A percentile compares a stretch with the other conserved stretches of the same genome.
These are phyloP conservation scores for Pichia sp. DNA, from an alignment of 1,139 yeast species.

Conservation along the genomic window DNA sequence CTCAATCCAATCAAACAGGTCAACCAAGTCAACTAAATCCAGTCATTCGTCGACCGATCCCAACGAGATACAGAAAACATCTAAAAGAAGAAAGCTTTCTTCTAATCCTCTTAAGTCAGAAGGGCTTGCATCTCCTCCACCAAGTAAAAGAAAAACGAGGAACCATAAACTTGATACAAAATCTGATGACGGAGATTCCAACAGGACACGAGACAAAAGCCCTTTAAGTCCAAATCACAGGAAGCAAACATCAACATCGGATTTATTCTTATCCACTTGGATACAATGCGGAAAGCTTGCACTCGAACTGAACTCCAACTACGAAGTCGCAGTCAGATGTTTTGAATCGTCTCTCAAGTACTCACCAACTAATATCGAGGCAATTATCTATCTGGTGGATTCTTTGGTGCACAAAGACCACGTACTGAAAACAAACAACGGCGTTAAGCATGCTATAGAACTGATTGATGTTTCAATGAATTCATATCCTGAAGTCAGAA, in stretches of 20 bases:
- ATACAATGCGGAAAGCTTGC: slow-evolving; percentile 44
- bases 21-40: neutral
- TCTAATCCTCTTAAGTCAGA: too few species aligned
- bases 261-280: slow-evolving; percentile 30
- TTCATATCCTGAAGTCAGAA: slow-evolving; percentile 28
- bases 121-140: too few species aligned
- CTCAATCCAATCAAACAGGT: neutral
- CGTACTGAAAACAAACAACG: slow-evolving; percentile 30
- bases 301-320: slow-evolving; percentile 31
- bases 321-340: slow-evolving; percentile 34
- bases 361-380: slow-evolving; percentile 34
- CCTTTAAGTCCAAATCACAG: too few species aligned
- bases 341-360: slow-evolving; percentile 40
- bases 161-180: too few species aligned
- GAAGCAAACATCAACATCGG: neutral
- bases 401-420: slow-evolving; percentile 6
- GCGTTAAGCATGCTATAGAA: slow-evolving; percentile 37
- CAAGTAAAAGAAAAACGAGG: too few species aligned
- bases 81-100: too few species aligned
- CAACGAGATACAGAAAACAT: too few species aligned
- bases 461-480: slow-evolving; percentile 34
- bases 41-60: too few species aligned
- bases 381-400: slow-evolving; percentile 34
- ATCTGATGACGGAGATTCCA: too few species aligned
- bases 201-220: too few species aligned